Conservation (phyloP, 2,329 filamentous ascomycete genomes). For the Madurella fahalii region DNA sequence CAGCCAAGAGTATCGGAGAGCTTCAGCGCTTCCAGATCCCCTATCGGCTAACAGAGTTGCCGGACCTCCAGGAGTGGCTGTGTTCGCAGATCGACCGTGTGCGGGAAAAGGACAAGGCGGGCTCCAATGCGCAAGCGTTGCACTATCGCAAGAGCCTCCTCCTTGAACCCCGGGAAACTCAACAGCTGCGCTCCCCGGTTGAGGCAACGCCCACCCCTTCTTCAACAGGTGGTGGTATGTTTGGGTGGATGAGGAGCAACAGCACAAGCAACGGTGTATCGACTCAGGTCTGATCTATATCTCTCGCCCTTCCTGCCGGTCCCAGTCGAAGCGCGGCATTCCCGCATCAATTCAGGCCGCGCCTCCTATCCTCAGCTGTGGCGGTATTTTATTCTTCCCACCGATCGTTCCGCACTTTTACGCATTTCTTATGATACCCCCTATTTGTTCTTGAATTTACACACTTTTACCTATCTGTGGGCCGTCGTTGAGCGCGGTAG, state of each 20-base stretch:
- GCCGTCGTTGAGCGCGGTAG: no score
- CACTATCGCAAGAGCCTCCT: constrained; percentile 80
- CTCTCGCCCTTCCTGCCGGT: not conserved
- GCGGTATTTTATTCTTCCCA: not conserved
- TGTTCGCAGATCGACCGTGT: constrained; percentile 75
- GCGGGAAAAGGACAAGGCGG: constrained; percentile 51
- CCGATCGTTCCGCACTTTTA: not conserved
- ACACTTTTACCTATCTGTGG: not conserved
- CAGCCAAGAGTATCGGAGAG: constrained; percentile 91
- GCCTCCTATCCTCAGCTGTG: no score
- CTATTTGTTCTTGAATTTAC: not conserved
- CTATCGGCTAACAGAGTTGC: constrained; percentile 75
- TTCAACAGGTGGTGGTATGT: constrained; percentile 24
- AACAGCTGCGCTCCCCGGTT: constrained; percentile 28
- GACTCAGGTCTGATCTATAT: constrained; percentile 12
- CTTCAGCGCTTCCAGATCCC: constrained; percentile 95
- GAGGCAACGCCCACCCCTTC: constrained; percentile 23
- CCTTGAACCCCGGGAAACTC: constrained; percentile 68
- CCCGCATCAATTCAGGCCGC: not conserved
- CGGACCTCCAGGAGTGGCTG: constrained; percentile 92
- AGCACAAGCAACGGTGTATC: constrained; percentile 16
- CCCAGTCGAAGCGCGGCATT: not conserved
- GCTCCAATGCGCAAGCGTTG: constrained; percentile 52
- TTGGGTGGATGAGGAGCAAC: constrained; percentile 28
- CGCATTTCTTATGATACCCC: not conserved